phyloP scores from a whole-genome alignment of 352 stramenopile species.

The Phytophthora fragariae region DNA sequence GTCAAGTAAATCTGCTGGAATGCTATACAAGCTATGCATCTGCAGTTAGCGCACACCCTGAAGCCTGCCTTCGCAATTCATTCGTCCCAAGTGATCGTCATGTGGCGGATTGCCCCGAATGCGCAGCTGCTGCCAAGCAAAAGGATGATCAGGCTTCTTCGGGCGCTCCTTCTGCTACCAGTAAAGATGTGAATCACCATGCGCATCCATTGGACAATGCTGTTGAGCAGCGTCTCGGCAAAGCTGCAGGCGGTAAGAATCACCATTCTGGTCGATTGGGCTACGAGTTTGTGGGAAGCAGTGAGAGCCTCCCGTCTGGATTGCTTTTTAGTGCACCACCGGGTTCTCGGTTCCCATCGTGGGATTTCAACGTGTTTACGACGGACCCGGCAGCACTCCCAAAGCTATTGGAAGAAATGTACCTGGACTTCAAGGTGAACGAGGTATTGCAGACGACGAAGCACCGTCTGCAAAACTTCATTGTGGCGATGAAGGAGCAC shows the following conservation, averaged over 20 bases:
- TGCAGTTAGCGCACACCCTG: conserved; percentile 50
- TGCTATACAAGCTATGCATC: conserved; percentile 80
- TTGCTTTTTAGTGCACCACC: conserved; percentile 41
- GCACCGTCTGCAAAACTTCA: conserved; percentile 78
- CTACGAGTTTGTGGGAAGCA: conserved; percentile 35
- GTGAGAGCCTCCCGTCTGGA: conserved; percentile 17
- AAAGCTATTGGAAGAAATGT: conserved; percentile 76
- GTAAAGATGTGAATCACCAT: conserved; percentile 11
- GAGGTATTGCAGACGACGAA: conserved; percentile 67
- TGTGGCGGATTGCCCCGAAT: conserved; percentile 49
- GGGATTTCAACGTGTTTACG: conserved; percentile 87
- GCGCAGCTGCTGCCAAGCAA: conserved; percentile 32
- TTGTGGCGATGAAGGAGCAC: conserved; percentile 80
- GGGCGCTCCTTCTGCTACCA: neutral
- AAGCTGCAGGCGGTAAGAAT: conserved; percentile 17
- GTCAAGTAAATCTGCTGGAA: conserved; percentile 81
- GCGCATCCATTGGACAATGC: conserved; percentile 3
- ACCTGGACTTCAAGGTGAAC: conserved; percentile 76
- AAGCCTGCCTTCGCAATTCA: conserved; percentile 64
- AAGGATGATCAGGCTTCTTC: conserved; percentile 22
- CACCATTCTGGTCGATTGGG: conserved; percentile 42
- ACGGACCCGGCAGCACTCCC: conserved; percentile 60
- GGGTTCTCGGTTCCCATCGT: conserved; percentile 53
- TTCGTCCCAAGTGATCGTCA: conserved; percentile 61
- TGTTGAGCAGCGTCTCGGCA: conserved; percentile 32